Conservation (phyloP, 495 filamentous ascomycete genomes). For the Aspergillus bertholletiae region DNA sequence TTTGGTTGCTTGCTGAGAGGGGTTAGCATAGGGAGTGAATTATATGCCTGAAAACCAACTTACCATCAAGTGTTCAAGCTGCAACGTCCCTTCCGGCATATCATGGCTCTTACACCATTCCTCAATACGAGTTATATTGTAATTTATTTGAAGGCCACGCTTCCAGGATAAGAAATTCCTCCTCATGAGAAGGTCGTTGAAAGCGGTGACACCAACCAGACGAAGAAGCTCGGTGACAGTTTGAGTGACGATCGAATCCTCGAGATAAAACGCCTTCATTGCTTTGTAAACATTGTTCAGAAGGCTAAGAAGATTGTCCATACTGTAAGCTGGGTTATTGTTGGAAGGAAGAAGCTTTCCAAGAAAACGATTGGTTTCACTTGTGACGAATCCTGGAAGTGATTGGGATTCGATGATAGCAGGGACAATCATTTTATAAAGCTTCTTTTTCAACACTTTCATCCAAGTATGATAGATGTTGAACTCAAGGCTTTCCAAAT, state of each 20-base stretch:
- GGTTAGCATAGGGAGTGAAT: slow-evolving; percentile 23
- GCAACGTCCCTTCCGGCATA: slow-evolving; percentile 96
- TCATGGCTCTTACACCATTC: slow-evolving; percentile 99
- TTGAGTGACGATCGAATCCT: slow-evolving; percentile 93
- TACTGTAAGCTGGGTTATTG: slow-evolving; percentile 89
- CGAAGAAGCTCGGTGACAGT: slow-evolving; percentile 90
- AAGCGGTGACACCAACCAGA: slow-evolving; percentile 95
- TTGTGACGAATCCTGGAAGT: slow-evolving; percentile 96
- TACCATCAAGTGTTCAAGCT: slow-evolving; percentile 98
- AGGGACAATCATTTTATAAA: slow-evolving; percentile 99
- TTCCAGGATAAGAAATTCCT: slow-evolving; percentile 99
- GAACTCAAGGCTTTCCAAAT: slow-evolving; percentile 97
- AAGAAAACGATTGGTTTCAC: slow-evolving; percentile 95
- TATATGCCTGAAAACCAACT: slow-evolving; percentile 7
- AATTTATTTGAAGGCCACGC: slow-evolving; percentile 98
- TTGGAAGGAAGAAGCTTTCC: slow-evolving; percentile 90
- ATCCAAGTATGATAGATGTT: slow-evolving; percentile 99
- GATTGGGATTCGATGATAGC: slow-evolving; percentile 99
- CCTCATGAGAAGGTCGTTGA: slow-evolving; percentile 97
- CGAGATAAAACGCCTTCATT: slow-evolving; percentile 96
- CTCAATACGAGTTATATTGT: slow-evolving; percentile 99
- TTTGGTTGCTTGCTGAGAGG: slow-evolving; percentile 87
- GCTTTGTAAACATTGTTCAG: slow-evolving; percentile 97
- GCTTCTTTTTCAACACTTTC: slow-evolving; percentile 99
- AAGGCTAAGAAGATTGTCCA: slow-evolving; percentile 96